Conservation (phyloP, 345 rosid species). For the Acer negundo region DNA sequence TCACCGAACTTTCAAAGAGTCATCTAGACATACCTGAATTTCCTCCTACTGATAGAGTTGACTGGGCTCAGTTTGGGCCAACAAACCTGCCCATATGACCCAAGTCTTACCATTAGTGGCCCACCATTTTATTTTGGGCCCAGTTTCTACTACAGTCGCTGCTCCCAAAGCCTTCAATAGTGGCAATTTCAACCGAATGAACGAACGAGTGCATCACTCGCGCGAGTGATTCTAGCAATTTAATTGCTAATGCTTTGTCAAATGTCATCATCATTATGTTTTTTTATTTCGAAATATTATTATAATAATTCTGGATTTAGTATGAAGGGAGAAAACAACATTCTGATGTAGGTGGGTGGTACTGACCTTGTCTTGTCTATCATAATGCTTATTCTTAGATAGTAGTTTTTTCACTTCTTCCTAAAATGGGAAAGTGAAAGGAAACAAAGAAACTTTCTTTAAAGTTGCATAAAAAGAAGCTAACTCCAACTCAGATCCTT, state of each 20-base stretch:
- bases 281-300: no score
- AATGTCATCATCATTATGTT: no score
- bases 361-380: no score
- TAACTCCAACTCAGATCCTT: background rate
- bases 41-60: background rate
- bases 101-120: background rate
- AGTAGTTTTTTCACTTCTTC: conserved; percentile 13
- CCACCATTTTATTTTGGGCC: background rate
- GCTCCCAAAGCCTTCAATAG: no score
- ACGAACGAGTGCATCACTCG: no score
- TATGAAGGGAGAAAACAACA: no score
- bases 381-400: background rate
- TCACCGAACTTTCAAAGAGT: background rate
- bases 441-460: background rate
- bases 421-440: background rate
- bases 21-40: background rate
- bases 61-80: background rate
- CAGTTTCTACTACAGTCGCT: background rate
- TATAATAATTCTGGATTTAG: no score
- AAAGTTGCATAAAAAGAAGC: background rate
- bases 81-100: background rate
- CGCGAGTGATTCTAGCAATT: no score
- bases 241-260: no score
- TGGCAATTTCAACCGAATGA: no score
- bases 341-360: no score